Conservation (phyloP, 2,329 filamentous ascomycete genomes). For the Penicillium sp. region DNA sequence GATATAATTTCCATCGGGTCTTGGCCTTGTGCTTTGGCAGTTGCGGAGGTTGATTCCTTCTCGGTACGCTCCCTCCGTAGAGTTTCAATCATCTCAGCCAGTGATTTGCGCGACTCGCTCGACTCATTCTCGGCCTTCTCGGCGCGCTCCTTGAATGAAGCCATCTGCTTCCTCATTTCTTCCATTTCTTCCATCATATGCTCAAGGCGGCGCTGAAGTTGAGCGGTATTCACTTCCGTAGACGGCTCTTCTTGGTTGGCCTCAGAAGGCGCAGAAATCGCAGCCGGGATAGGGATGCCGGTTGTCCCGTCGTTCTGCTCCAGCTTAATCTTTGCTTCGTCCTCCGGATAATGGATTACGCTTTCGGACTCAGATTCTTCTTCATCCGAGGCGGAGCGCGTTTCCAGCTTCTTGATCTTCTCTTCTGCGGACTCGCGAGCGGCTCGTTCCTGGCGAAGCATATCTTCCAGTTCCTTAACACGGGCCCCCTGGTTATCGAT, state of each 20-base stretch:
- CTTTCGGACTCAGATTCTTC: slow-evolving; percentile 44
- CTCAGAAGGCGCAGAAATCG: slow-evolving; percentile 7
- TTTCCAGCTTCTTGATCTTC: slow-evolving; percentile 64
- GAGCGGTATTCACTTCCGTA: slow-evolving; percentile 37
- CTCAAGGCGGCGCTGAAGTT: slow-evolving; percentile 68
- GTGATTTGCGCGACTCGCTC: slow-evolving; percentile 63
- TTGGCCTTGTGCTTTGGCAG: slow-evolving; percentile 14
- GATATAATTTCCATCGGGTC: slow-evolving; percentile 8
- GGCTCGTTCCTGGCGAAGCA: slow-evolving; percentile 71
- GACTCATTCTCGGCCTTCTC: slow-evolving; percentile 76
- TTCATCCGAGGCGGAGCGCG: slow-evolving; percentile 48
- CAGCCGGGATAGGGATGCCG: background rate
- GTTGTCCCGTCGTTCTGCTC: slow-evolving; percentile 10
- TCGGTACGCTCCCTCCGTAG: slow-evolving; percentile 63
- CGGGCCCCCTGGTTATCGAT: slow-evolving; percentile 75
- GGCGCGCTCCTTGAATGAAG: slow-evolving; percentile 69
- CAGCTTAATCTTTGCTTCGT: slow-evolving; percentile 9
- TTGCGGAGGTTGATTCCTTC: slow-evolving; percentile 44
- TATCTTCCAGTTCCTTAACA: slow-evolving; percentile 73
- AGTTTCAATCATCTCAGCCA: slow-evolving; percentile 82
- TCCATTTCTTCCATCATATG: slow-evolving; percentile 73
- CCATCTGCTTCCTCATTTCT: slow-evolving; percentile 72
- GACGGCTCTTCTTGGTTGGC: slow-evolving; percentile 27
- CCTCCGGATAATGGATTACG: slow-evolving; percentile 41
- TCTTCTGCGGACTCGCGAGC: slow-evolving; percentile 83